Evolutionary conservation across 2,329 filamentous ascomycete species (phyloP), one percentile per base, ranked within the genome.

Genomic region (Seiridium cupressi): DNA sequence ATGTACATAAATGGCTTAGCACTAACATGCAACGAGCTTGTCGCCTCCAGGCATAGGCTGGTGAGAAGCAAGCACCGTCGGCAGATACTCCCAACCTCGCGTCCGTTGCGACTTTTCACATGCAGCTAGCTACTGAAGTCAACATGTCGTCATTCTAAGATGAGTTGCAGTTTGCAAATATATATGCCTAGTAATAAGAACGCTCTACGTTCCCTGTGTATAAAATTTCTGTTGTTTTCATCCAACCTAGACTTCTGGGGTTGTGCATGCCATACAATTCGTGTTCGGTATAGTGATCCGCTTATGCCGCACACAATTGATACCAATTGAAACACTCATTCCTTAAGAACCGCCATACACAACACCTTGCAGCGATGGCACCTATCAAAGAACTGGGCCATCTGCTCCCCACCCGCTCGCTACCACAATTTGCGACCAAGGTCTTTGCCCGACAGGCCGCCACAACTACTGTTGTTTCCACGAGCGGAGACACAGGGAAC

Each of bases 401-500:
- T 1, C 31, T 36, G n/a, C 51, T 55, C 38, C 55, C 55, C 3
- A 58, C 55, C 2, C 46, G 55, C 26, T 49, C 55, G 3, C 7
- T 58, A 10, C 35, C 46, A 3, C 11, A 49, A 18, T 7, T 44
- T 5, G 55, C 40, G 3, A 49, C 55, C 32, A 58, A 58, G 36
- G 47, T 71, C 44, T 3, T 62, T 10, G 63, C 63, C 13, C 66
- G 70, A 3, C 70, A 71, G 53, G 62, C 56, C 54, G 36, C 51
- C 8, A 69, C 69, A 3, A 69, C 70, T n/a, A 69, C 68, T 2
- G 66, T 70, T 44, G 58, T 71, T 48, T 55, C 62, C 6, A 61
- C 64, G 42, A 65, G 62, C 51, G 61, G 62, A 44, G 35, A 53
- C 34, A 62, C 65, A 11, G 61, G 63, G 5, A 56, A 62, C 2